A percentile compares a stretch with the other conserved stretches of the same genome.
Evolutionary conservation across 1,284 basidiomycete species (phyloP).

Genomic region (Ceratobasidium sp.): DNA sequence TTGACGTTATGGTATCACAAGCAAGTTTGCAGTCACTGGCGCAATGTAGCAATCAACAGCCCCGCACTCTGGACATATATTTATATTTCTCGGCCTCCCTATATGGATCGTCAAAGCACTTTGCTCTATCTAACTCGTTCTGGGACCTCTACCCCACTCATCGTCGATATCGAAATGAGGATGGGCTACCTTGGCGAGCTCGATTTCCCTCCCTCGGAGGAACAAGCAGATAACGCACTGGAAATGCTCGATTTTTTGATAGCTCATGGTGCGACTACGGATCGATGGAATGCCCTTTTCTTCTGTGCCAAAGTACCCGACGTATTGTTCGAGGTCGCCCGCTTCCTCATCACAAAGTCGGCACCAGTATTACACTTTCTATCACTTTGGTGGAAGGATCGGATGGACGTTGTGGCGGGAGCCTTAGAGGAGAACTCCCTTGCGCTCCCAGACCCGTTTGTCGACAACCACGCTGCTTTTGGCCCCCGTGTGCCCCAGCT

Average conservation of each 20-base stretch:
- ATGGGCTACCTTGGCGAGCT: not conserved
- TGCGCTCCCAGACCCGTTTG: not conserved
- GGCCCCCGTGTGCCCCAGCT: conserved; percentile 6
- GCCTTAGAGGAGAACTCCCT: too few relatives aligned
- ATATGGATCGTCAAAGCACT: not conserved
- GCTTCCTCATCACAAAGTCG: conserved; percentile 4
- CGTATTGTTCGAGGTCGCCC: not conserved
- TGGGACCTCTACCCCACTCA: not conserved
- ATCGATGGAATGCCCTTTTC: conserved; percentile 24
- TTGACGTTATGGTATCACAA: not conserved
- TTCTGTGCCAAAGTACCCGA: not conserved
- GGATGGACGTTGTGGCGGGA: too few relatives aligned
- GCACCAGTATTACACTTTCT: conserved; percentile 15
- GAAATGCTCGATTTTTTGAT: conserved; percentile 3
- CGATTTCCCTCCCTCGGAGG: not conserved
- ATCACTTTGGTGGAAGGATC: conserved; percentile 19
- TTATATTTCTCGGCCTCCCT: not conserved
- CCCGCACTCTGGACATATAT: conserved; percentile 35
- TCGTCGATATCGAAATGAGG: conserved; percentile 19
- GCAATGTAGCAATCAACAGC: conserved; percentile 11
- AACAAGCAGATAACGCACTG: not conserved
- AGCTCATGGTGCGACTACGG: not conserved
- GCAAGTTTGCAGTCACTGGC: conserved; percentile 30
- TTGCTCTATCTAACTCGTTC: conserved; percentile 4
- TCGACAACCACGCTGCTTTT: not conserved